Percentiles rank a stretch among this genome's conserved stretches.
Conservation (phyloP, 257 asterid genomes). For the Solanum dulcamara region DNA sequence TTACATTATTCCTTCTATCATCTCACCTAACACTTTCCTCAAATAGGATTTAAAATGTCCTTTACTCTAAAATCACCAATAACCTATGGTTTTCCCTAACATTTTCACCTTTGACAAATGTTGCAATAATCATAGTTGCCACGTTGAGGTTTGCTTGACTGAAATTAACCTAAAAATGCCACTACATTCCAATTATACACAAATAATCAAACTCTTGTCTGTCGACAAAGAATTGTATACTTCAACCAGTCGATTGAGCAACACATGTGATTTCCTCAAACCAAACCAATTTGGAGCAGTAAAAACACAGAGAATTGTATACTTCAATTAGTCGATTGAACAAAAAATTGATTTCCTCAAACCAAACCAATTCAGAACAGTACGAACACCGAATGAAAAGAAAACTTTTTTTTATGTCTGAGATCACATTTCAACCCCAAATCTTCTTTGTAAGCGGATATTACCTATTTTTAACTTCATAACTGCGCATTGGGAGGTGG, state of each 20-base stretch:
- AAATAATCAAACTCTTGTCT: not conserved
- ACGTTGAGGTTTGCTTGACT: not conserved
- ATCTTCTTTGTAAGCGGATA: not conserved
- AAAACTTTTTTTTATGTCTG: not conserved
- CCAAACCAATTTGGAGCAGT: not conserved
- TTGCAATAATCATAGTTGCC: not conserved
- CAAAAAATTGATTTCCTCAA: not conserved
- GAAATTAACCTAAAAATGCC: not conserved
- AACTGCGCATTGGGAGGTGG: slow-evolving; percentile 92
- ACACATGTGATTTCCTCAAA: not conserved
- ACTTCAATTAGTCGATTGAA: not conserved
- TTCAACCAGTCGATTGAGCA: not conserved
- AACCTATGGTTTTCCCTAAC: not conserved
- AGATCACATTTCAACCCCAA: not conserved
- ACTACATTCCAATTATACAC: not conserved
- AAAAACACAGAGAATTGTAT: not conserved
- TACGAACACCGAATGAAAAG: not conserved
- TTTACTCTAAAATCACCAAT: not conserved
- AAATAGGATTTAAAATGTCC: not conserved
- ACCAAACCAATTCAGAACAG: not conserved
- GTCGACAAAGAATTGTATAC: not conserved
- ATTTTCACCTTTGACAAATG: not conserved
- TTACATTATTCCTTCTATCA: not conserved
- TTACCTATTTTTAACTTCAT: slow-evolving; percentile 77
- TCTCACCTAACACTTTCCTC: not conserved